A percentile compares a stretch with the other conserved stretches of the same genome.
Conservation (phyloP, 2,329 filamentous ascomycete species). For the Botryotinia calthae region DNA sequence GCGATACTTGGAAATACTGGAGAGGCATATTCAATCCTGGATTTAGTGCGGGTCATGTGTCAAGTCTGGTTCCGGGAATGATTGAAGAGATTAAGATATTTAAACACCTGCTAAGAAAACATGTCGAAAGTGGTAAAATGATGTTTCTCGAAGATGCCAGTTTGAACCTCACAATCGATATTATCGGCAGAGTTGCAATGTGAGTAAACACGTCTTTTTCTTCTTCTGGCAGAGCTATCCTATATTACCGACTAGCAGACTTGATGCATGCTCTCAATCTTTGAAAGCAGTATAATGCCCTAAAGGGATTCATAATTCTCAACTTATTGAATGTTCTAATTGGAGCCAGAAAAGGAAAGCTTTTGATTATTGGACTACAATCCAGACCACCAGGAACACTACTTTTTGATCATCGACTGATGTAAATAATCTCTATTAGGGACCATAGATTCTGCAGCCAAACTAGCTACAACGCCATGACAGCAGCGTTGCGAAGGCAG, state of each 20-base stretch:
- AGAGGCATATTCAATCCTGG: constrained; percentile 25
- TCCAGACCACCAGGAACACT: neutral
- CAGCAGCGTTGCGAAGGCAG: neutral
- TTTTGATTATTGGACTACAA: neutral
- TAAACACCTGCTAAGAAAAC: neutral
- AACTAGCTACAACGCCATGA: constrained; percentile 3
- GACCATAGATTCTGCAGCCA: constrained; percentile 1
- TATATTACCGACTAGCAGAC: neutral
- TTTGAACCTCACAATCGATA: neutral
- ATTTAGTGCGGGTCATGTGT: constrained; percentile 22
- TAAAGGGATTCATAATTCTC: neutral
- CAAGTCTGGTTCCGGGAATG: constrained; percentile 21
- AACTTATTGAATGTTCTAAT: neutral
- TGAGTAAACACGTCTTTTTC: neutral
- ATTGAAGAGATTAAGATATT: constrained; percentile 23
- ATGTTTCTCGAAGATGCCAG: neutral
- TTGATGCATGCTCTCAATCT: neutral
- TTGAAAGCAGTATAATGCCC: neutral
- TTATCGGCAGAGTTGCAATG: constrained; percentile 10
- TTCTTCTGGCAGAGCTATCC: neutral
- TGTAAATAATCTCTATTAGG: neutral
- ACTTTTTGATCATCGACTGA: too few species aligned
- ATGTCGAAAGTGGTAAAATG: neutral
- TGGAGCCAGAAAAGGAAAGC: neutral
- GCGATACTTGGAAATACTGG: constrained; percentile 20